Percentiles rank a stretch among this genome's conserved stretches.
Conservation (phyloP, 129 eudicot species). For the carrot (Daucus carota) region DH1_v3.0 NC_030382.2:47539501-47540000, state of each 20-base stretch:
- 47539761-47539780: not conserved
- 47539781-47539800: not conserved
- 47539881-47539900: not conserved
- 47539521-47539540: no score
- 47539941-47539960: conserved; percentile 98
- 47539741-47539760: conserved; percentile 38
- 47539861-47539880: not conserved
- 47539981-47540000: conserved; percentile 92
- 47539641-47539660: conserved; percentile 82
- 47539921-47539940: not conserved
- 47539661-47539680: conserved; percentile 99
- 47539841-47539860: not conserved
- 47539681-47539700: conserved; percentile 69
- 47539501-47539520: not conserved
- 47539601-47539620: conserved; percentile 77
- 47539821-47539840: not conserved
- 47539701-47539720: conserved; percentile 92
- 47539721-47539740: conserved; percentile 95
- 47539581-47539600: conserved; percentile 99
- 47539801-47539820: not conserved
- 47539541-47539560: conserved; percentile 18
- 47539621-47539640: conserved; percentile 92
- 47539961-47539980: conserved; percentile 98
- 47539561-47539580: conserved; percentile 94
- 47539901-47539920: not conserved